Evolutionary conservation across 73 alveolate genomes (phyloP), one percentile per base, ranked within the genome.

Genomic region (Blepharisma japonicum): DNA sequence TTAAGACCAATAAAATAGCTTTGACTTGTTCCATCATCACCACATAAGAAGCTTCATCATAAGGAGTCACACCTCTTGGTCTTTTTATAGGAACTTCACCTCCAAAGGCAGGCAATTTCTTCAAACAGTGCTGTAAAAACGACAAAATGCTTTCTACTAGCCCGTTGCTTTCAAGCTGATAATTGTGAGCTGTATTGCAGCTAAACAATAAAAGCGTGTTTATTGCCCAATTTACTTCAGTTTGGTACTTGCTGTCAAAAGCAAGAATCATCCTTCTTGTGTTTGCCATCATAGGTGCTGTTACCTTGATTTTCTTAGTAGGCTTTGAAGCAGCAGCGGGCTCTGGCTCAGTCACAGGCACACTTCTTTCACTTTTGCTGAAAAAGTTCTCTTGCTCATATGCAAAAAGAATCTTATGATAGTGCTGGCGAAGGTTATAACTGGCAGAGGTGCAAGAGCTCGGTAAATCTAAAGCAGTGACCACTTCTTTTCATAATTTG

Each of bases 401-500:
- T 45, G 90, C 71, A 14, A 85, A 87, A 61, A 95, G 90, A 80
- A 94, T 93, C 86, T 90, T 95, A 81, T 91, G 82, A 79, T 96
- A 96, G 85, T 96, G 99, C 27, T 96, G 90, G 68, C 98, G 80
- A 49, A 96, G 90, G 6, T 98, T 96, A 77, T 92, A 96, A 77
- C 98, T 88, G 5, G 99, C 99, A 48, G 98, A 91, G 5, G 99
- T 96, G 51, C 99, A 96, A 45, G 97, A 83, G 5, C 98, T 89
- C 18, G 99, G 99, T 27, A 96, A 95, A 67, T 86, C 96, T 61
- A 96, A 93, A 74, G 94, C 94, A 83, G 90, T 87, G 42, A 96
- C 99, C 6, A 96, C 96, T 80, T 96, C 99, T 79, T 95, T 94
- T 99, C 99, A 96, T 77, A 94, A 92, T 76, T 96, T 96, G 55